Evolutionary conservation across 768 basidiomycete genomes (phyloP).

Genomic region (Dentipellis fragilis): DNA sequence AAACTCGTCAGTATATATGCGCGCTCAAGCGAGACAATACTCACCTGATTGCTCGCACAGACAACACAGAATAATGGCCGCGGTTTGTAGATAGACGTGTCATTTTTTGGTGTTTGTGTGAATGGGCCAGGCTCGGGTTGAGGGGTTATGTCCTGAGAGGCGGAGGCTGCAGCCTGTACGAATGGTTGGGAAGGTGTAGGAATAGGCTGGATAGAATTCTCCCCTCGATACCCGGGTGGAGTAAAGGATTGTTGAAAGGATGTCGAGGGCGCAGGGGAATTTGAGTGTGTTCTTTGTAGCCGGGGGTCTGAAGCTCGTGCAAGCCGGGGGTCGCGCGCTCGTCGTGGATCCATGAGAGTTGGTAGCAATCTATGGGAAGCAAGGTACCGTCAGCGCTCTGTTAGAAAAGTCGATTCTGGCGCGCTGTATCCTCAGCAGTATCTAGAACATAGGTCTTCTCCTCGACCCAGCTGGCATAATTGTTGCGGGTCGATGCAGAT

Average conservation of each 20-base stretch:
- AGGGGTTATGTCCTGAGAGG: slow-evolving; percentile 6
- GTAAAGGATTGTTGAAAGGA: slow-evolving; percentile 1
- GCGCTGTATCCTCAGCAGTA: slow-evolving; percentile 68
- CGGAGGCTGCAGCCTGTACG: slow-evolving; percentile 10
- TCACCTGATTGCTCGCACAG: slow-evolving; percentile 96
- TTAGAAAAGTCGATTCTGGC: not conserved
- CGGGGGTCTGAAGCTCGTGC: slow-evolving; percentile 58
- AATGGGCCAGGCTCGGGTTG: slow-evolving; percentile 4
- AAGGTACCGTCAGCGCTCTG: slow-evolving; percentile 1
- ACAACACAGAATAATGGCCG: slow-evolving; percentile 93
- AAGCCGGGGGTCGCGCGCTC: slow-evolving; percentile 73
- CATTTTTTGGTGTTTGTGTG: not conserved
- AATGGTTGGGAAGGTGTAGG: slow-evolving; percentile 16
- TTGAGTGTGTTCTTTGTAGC: slow-evolving; percentile 36
- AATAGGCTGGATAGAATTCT: slow-evolving; percentile 1
- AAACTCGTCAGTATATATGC: not conserved
- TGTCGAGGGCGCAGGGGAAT: slow-evolving; percentile 10
- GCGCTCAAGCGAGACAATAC: slow-evolving; percentile 15
- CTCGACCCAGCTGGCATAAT: slow-evolving; percentile 41
- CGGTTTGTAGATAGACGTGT: slow-evolving; percentile 36
- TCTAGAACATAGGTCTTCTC: slow-evolving; percentile 84
- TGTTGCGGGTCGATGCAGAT: slow-evolving; percentile 54
- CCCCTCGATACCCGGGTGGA: not conserved
- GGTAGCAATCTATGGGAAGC: slow-evolving; percentile 8
- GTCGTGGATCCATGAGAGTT: slow-evolving; percentile 63